A percentile compares a stretch with the other conserved stretches of the same genome.
Evolutionary conservation across 805 yeast genomes (phyloP).

Genomic region (Starmerella etchellsii): DNA sequence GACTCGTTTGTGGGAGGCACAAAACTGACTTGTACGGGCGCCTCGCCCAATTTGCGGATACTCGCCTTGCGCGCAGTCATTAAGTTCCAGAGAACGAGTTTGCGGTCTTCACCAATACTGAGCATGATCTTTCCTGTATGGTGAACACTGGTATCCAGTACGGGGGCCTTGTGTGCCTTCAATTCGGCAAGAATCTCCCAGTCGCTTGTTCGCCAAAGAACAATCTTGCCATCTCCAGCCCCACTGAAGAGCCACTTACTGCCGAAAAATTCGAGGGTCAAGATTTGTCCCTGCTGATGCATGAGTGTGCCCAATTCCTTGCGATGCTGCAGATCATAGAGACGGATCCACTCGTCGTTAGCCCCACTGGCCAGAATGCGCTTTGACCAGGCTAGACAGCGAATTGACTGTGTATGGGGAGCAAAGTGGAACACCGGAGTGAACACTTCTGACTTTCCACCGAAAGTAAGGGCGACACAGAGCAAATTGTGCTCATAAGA

Average conservation of each 20-base stretch:
- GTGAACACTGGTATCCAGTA: slow-evolving; percentile 79
- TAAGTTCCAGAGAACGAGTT: slow-evolving; percentile 82
- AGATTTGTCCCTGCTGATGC: slow-evolving; percentile 81
- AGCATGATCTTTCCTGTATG: slow-evolving; percentile 83
- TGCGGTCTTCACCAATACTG: slow-evolving; percentile 73
- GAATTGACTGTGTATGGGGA: slow-evolving; percentile 82
- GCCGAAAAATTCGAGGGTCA: slow-evolving; percentile 49
- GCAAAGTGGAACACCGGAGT: slow-evolving; percentile 93
- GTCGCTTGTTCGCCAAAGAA: slow-evolving; percentile 90
- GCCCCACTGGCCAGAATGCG: slow-evolving; percentile 86
- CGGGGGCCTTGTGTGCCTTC: slow-evolving; percentile 77
- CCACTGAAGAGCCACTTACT: slow-evolving; percentile 79
- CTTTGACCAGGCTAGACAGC: slow-evolving; percentile 68
- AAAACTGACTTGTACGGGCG: slow-evolving; percentile 37
- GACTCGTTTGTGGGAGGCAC: slow-evolving; percentile 37
- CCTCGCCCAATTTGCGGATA: slow-evolving; percentile 37
- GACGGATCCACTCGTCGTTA: slow-evolving; percentile 88
- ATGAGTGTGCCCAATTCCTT: slow-evolving; percentile 84
- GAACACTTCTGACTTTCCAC: slow-evolving; percentile 38
- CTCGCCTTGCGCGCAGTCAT: slow-evolving; percentile 96
- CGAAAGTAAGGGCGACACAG: slow-evolving; percentile 65
- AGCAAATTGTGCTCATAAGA: slow-evolving; percentile 88
- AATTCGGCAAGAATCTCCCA: slow-evolving; percentile 86
- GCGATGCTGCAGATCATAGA: slow-evolving; percentile 85
- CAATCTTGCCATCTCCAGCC: slow-evolving; percentile 78